Conservation (phyloP, 2,329 filamentous ascomycete genomes). For the Talaromyces sp. region DNA sequence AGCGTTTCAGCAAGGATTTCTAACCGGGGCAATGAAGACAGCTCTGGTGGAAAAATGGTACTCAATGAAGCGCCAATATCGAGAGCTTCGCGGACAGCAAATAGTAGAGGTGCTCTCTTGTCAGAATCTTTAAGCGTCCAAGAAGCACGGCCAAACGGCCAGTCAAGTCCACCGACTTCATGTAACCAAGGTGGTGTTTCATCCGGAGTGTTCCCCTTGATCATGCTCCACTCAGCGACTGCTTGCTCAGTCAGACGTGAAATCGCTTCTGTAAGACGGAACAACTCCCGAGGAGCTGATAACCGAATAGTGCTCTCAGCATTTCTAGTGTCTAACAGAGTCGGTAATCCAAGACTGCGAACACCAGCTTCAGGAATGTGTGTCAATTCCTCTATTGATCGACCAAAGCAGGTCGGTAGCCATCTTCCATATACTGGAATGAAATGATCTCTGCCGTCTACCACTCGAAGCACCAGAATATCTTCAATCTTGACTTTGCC, state of each 20-base stretch:
- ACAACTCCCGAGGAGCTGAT: conserved; percentile 84
- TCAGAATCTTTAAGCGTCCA: conserved; percentile 45
- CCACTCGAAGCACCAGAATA: conserved; percentile 79
- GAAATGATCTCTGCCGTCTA: conserved; percentile 85
- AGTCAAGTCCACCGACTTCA: conserved; percentile 46
- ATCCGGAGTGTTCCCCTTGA: conserved; percentile 35
- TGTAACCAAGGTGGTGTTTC: conserved; percentile 52
- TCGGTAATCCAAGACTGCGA: conserved; percentile 56
- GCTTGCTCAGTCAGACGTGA: conserved; percentile 58
- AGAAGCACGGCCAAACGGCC: conserved; percentile 58
- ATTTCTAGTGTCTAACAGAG: conserved; percentile 33
- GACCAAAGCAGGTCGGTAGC: conserved; percentile 77
- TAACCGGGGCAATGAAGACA: conserved; percentile 63
- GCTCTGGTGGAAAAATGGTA: conserved; percentile 60
- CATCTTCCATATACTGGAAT: conserved; percentile 75
- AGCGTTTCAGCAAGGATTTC: conserved; percentile 72
- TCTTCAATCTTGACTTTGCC: conserved; percentile 69
- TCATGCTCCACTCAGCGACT: conserved; percentile 63
- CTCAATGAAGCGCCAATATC: conserved; percentile 66
- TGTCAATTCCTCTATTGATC: conserved; percentile 84
- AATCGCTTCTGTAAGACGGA: conserved; percentile 80
- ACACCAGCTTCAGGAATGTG: conserved; percentile 75
- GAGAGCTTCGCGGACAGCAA: conserved; percentile 59
- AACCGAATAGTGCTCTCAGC: conserved; percentile 51
- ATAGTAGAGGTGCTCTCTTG: conserved; percentile 44